These are phyloP conservation scores for Fragaria vesca DNA, from an alignment of 306 rosid species.

Conservation along the genomic window DNA sequence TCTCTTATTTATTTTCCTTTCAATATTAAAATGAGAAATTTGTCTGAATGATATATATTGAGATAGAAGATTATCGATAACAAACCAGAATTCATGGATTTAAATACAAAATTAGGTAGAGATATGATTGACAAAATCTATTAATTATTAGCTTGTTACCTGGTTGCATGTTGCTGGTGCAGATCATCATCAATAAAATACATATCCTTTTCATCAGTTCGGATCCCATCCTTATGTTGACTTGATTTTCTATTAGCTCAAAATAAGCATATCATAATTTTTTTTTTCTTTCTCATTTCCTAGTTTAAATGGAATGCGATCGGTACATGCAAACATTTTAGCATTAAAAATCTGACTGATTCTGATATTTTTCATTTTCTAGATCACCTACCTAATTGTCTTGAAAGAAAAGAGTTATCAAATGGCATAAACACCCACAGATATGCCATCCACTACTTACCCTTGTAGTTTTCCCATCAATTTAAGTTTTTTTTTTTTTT, in stretches of 20 bases:
- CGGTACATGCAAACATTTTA: too few relatives aligned
- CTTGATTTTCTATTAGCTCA: background rate
- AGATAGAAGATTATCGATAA: background rate
- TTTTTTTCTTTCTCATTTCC: background rate
- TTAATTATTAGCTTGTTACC: too few relatives aligned
- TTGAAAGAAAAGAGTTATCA: background rate
- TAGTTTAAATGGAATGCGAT: background rate
- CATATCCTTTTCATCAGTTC: background rate
- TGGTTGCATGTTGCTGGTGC: too few relatives aligned
- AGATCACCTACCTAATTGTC: background rate
- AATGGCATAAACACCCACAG: background rate
- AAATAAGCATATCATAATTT: background rate
- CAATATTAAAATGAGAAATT: too few relatives aligned
- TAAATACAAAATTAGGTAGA: background rate
- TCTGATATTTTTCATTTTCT: too few relatives aligned
- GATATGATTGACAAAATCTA: background rate
- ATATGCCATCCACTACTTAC: background rate
- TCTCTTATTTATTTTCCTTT: too few relatives aligned
- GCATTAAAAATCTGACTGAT: background rate
- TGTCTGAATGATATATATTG: too few relatives aligned
- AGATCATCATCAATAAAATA: background rate
- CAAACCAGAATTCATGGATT: background rate
- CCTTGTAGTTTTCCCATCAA: background rate
- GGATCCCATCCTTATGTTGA: background rate
- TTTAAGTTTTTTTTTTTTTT: too few relatives aligned